phyloP scores from a whole-genome alignment of 257 asterid species.

The Fraxinus anomala region DNA sequence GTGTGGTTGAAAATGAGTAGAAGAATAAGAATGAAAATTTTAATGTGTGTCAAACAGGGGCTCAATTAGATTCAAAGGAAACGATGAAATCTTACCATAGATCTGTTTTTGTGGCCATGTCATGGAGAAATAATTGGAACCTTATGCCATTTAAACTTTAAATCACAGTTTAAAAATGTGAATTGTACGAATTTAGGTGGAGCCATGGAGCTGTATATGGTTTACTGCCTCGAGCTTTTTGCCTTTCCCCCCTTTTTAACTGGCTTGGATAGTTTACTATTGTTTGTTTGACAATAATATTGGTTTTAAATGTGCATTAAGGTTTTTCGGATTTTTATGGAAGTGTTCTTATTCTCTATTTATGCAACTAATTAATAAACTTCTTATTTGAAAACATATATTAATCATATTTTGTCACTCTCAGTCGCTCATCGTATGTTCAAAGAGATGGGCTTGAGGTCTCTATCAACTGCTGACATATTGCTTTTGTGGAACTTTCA shows the following conservation, averaged over 20 bases:
- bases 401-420: neutral
- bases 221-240: neutral
- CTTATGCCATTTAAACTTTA: neutral
- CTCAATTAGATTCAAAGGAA: neutral
- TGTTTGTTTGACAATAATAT: neutral
- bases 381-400: neutral
- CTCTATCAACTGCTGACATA: conserved; percentile 37
- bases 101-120: neutral
- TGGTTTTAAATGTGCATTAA: neutral
- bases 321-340: neutral
- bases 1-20: too few relatives aligned
- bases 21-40: too few relatives aligned
- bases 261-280: neutral
- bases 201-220: conserved; percentile 7
- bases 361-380: neutral
- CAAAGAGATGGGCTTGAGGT: conserved; percentile 12
- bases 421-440: conserved; percentile 22
- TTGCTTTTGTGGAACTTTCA: conserved; percentile 38
- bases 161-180: neutral
- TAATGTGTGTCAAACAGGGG: too few relatives aligned
- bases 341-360: conserved; percentile 8
- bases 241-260: neutral
- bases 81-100: neutral
- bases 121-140: neutral
- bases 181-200: neutral